A percentile compares a stretch with the other conserved stretches of the same genome.
Conservation (phyloP, 257 asterid genomes). For the Asclepias syriaca region DNA sequence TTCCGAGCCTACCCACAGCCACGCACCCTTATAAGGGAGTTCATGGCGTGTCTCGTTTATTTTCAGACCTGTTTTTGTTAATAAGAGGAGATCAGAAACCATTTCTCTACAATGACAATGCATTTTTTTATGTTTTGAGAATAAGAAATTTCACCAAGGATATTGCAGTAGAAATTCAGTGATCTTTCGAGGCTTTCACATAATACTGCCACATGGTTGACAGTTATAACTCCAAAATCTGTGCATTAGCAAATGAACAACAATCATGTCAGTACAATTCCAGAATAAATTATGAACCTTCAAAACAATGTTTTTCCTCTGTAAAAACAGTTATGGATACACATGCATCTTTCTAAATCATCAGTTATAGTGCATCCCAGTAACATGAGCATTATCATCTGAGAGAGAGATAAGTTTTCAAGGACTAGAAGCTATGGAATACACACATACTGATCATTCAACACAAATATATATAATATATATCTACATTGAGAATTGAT, state of each 20-base stretch:
- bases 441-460: too few relatives aligned
- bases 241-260: constrained; percentile 15
- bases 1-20: constrained; percentile 95
- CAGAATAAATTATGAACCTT: too few relatives aligned
- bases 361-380: too few relatives aligned
- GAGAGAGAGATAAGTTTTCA: too few relatives aligned
- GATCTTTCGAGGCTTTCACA: constrained; percentile 92
- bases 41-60: constrained; percentile 91
- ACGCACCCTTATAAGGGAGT: constrained; percentile 92
- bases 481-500: background rate
- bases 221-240: constrained; percentile 81
- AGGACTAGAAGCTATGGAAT: too few relatives aligned
- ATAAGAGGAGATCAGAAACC: background rate
- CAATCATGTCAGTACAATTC: background rate
- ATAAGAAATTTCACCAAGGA: constrained; percentile 50
- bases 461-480: too few relatives aligned
- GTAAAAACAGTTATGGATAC: too few relatives aligned
- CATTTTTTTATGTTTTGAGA: constrained; percentile 5
- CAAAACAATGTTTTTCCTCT: too few relatives aligned
- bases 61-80: constrained; percentile 46
- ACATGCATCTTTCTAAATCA: too few relatives aligned
- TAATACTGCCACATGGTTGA: constrained; percentile 87
- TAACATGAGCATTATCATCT: too few relatives aligned
- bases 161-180: constrained; percentile 72
- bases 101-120: background rate